Evolutionary conservation across 2,329 filamentous ascomycete genomes (phyloP).

Genomic region (Ophiostoma angusticollis): DNA sequence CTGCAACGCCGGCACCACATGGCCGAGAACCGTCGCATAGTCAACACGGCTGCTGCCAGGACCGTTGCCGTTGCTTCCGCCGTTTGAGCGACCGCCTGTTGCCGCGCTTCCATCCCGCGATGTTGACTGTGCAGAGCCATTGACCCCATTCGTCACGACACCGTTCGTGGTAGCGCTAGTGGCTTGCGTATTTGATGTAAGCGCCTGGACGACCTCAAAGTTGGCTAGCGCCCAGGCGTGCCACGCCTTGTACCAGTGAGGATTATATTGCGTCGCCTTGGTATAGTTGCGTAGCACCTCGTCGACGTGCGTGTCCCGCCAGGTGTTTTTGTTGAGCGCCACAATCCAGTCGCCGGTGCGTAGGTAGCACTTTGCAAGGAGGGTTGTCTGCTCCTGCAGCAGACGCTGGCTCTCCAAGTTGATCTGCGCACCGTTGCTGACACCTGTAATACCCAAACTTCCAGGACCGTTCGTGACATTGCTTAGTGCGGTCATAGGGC

Average conservation of each 20-base stretch:
- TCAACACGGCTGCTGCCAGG: slow-evolving; percentile 37
- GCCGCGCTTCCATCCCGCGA: not conserved
- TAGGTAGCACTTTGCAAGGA: slow-evolving; percentile 90
- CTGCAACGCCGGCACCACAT: slow-evolving; percentile 86
- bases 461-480: slow-evolving; percentile 25
- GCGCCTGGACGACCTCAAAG: slow-evolving; percentile 88
- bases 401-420: slow-evolving; percentile 39
- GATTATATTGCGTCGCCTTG: slow-evolving; percentile 85
- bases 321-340: slow-evolving; percentile 70
- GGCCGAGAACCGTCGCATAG: slow-evolving; percentile 59
- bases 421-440: slow-evolving; percentile 19
- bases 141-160: not conserved
- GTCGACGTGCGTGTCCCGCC: slow-evolving; percentile 73
- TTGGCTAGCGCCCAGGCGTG: slow-evolving; percentile 97
- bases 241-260: slow-evolving; percentile 97
- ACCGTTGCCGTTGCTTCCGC: slow-evolving; percentile 16
- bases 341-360: slow-evolving; percentile 96
- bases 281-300: slow-evolving; percentile 87
- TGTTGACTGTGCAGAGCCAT: not conserved
- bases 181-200: slow-evolving; percentile 31
- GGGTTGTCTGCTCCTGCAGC: slow-evolving; percentile 47
- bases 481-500: slow-evolving; percentile 6
- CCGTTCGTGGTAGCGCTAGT: slow-evolving; percentile 1
- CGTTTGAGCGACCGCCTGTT: not conserved
- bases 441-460: slow-evolving; percentile 12